Evolutionary conservation across 2,329 filamentous ascomycete genomes (phyloP).

Genomic region (Annulohypoxylon truncatum): DNA sequence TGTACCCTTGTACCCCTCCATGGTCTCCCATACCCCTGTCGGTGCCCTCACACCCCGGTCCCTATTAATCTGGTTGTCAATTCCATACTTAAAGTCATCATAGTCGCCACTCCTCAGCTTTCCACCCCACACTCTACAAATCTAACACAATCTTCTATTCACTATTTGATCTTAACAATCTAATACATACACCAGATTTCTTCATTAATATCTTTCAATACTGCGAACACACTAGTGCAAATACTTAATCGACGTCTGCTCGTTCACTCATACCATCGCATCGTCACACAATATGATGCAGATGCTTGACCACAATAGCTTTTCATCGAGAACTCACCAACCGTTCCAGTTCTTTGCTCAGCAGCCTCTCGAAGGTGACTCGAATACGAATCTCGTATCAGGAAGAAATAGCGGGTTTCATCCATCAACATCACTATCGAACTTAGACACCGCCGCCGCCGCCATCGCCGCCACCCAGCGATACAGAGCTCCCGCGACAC

Average conservation of each 20-base stretch:
- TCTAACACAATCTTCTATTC: slow-evolving; percentile 1
- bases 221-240: slow-evolving; percentile 2
- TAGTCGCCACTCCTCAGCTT: slow-evolving; percentile 33
- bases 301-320: slow-evolving; percentile 50
- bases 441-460: slow-evolving; percentile 50
- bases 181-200: slow-evolving; percentile 32
- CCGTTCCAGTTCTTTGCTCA: slow-evolving; percentile 38
- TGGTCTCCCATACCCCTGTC: slow-evolving; percentile 23
- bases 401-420: slow-evolving; percentile 42
- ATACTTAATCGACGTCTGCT: slow-evolving; percentile 13
- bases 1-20: slow-evolving; percentile 35
- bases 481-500: slow-evolving; percentile 38
- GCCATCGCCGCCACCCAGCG: slow-evolving; percentile 47
- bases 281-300: slow-evolving; percentile 49
- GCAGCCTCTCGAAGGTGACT: slow-evolving; percentile 28
- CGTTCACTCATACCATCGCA: slow-evolving; percentile 22
- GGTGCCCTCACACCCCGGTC: slow-evolving; percentile 15
- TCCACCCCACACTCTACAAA: slow-evolving; percentile 34
- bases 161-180: slow-evolving; percentile 8
- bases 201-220: slow-evolving; percentile 20
- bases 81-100: slow-evolving; percentile 35
- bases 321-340: slow-evolving; percentile 44
- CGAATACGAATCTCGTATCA: slow-evolving; percentile 47
- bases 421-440: slow-evolving; percentile 45
- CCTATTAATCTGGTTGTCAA: slow-evolving; percentile 18